A percentile compares a stretch with the other conserved stretches of the same genome.
These are phyloP conservation scores for Macrophomina phaseolina DNA, from an alignment of 2,329 filamentous ascomycete species.

Conservation along the genomic window DNA sequence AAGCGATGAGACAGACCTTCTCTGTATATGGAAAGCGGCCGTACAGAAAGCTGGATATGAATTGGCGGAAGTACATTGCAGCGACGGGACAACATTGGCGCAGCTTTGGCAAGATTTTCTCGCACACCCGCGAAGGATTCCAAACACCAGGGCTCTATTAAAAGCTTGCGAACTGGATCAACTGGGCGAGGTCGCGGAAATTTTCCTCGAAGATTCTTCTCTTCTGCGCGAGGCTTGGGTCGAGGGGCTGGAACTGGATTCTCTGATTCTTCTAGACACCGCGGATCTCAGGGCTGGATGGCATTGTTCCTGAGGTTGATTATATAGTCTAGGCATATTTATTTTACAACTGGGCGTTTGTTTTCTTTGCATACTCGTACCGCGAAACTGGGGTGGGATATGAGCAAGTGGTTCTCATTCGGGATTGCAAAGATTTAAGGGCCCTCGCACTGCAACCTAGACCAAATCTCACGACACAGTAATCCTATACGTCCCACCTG, in stretches of 20 bases:
- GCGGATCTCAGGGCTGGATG: neutral
- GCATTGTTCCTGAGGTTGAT: neutral
- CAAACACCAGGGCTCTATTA: neutral
- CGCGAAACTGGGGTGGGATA: no score
- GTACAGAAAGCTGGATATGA: neutral
- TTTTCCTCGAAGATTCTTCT: neutral
- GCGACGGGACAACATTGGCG: neutral
- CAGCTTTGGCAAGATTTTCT: neutral
- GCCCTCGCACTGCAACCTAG: no score
- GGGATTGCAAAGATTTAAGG: no score
- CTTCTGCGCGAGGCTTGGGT: neutral
- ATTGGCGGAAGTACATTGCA: neutral
- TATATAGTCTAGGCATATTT: no score
- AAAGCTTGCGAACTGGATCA: neutral
- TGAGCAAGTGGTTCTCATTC: no score
- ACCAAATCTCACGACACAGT: neutral
- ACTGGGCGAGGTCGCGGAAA: neutral
- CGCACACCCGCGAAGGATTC: neutral
- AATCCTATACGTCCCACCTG: constrained; percentile 4
- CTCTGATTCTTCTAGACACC: neutral
- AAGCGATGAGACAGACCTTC: fast-evolving
- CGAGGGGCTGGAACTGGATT: neutral
- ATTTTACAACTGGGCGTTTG: no score
- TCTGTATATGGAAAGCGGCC: neutral
- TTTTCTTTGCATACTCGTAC: no score